Evolutionary conservation across 2,329 filamentous ascomycete genomes (phyloP).

Genomic region (Dendrostoma leiphaemia): DNA sequence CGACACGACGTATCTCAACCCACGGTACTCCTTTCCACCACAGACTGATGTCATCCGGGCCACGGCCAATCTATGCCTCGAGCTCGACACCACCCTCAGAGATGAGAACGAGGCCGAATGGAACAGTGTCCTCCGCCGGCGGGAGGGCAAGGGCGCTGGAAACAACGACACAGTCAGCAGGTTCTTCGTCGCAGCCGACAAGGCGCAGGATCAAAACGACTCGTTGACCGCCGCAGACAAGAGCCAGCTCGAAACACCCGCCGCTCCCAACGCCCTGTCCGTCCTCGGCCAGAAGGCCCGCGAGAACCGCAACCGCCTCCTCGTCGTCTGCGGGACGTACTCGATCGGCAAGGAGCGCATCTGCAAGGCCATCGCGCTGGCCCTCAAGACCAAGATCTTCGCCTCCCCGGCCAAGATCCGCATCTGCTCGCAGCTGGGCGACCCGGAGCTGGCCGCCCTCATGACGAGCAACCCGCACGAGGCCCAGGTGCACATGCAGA

Average conservation of each 20-base stretch:
- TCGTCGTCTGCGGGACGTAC: constrained; percentile 95
- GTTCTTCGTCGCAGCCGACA: constrained; percentile 42
- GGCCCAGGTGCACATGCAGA: constrained; percentile 97
- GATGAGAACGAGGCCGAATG: constrained; percentile 43
- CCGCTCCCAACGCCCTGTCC: constrained; percentile 23
- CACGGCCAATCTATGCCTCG: constrained; percentile 82
- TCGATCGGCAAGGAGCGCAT: constrained; percentile 97
- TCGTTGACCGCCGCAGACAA: not conserved
- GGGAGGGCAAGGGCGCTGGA: constrained; percentile 28
- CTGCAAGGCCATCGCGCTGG: constrained; percentile 86
- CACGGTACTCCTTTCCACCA: constrained; percentile 89
- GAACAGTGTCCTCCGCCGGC: constrained; percentile 39
- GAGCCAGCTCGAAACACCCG: constrained; percentile 8
- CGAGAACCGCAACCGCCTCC: constrained; percentile 59
- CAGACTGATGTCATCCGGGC: constrained; percentile 85
- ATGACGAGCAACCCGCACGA: constrained; percentile 78
- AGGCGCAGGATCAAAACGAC: constrained; percentile 21
- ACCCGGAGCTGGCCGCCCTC: constrained; percentile 73
- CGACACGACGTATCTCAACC: constrained; percentile 95
- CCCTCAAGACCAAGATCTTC: constrained; percentile 84
- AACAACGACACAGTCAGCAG: constrained; percentile 48
- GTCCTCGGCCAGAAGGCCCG: constrained; percentile 20
- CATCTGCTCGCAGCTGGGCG: constrained; percentile 81
- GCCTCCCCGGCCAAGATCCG: constrained; percentile 79
- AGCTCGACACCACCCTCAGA: constrained; percentile 32